Conservation (phyloP, 148 eudicot genomes). For the Chenopodium album region DNA sequence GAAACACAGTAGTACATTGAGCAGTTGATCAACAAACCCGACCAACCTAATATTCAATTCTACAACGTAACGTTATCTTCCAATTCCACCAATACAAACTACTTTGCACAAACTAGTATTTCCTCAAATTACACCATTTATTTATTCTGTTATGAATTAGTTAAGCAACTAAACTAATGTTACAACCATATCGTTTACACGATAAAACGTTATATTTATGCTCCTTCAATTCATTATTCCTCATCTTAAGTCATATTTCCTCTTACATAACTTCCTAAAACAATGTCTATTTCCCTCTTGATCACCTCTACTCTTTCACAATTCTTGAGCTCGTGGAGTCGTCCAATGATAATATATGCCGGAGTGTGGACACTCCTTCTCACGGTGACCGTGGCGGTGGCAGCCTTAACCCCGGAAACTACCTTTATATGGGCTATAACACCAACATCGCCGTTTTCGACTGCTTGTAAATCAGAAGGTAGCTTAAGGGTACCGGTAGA, state of each 20-base stretch:
- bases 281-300: slow-evolving; percentile 25
- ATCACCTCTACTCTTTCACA: slow-evolving; percentile 25
- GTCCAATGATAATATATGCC: slow-evolving; percentile 55
- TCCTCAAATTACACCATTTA: not conserved
- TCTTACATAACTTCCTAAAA: not conserved
- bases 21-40: slow-evolving; percentile 32
- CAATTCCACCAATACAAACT: slow-evolving; percentile 8
- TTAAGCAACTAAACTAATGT: slow-evolving; percentile 35
- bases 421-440: slow-evolving; percentile 58
- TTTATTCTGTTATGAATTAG: slow-evolving; percentile 20
- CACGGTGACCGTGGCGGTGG: slow-evolving; percentile 48
- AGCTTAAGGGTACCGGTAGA: slow-evolving; percentile 63
- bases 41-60: slow-evolving; percentile 18
- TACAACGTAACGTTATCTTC: slow-evolving; percentile 20
- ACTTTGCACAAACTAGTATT: not conserved
- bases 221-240: not conserved
- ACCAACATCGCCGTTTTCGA: slow-evolving; percentile 44
- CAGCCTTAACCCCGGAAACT: slow-evolving; percentile 60
- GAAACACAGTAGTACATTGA: not conserved
- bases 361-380: slow-evolving; percentile 66
- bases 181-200: not conserved
- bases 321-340: slow-evolving; percentile 20
- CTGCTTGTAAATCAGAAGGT: slow-evolving; percentile 30
- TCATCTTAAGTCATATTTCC: not conserved
- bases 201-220: not conserved